These are phyloP conservation scores for Boletus tylopilopsis DNA, from an alignment of 768 basidiomycete genomes.

Conservation along the genomic window DNA sequence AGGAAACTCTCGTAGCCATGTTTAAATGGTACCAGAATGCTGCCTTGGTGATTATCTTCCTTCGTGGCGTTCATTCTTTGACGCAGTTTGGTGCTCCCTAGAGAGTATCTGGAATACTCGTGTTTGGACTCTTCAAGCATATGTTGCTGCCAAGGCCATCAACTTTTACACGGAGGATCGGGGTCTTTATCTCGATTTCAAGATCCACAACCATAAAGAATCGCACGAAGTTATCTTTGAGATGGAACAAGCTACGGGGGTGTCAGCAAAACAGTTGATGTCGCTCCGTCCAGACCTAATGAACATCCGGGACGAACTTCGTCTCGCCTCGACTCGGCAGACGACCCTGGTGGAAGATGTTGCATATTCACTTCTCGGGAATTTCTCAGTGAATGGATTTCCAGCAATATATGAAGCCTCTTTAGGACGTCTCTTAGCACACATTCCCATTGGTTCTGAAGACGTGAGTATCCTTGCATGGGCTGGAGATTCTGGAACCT, in stretches of 20 bases:
- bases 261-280: neutral
- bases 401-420: neutral
- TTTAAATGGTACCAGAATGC: neutral
- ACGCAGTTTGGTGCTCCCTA: neutral
- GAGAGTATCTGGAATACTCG: neutral
- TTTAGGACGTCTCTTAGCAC: neutral
- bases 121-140: neutral
- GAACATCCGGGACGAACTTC: neutral
- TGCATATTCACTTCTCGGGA: neutral
- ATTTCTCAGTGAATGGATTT: neutral
- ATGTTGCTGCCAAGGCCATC: neutral
- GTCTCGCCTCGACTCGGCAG: neutral
- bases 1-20: neutral
- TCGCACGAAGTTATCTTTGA: conserved; percentile 1
- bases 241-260: conserved; percentile 1
- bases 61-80: neutral
- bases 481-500: neutral
- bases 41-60: neutral
- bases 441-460: neutral
- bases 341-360: neutral
- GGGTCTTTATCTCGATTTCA: neutral
- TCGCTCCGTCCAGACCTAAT: neutral
- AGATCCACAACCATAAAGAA: neutral
- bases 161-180: neutral
- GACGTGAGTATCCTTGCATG: conserved; percentile 6